Conservation (phyloP, 352 stramenopile genomes). For the Phytophthora pluvialis region DNA sequence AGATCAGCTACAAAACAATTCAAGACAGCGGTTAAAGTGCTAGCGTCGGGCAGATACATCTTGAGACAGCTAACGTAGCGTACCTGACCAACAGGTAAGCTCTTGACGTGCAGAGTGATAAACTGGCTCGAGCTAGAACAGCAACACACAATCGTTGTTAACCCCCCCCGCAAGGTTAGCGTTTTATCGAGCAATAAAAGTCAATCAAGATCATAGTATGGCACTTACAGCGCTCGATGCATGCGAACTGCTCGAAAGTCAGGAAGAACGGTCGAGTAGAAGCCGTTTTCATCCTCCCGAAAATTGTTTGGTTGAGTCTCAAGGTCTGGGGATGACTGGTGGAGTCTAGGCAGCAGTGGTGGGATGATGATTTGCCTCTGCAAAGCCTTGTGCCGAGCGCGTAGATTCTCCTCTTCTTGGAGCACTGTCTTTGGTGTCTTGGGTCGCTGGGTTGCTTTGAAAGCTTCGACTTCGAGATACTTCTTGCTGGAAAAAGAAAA, state of each 20-base stretch:
- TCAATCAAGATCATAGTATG: neutral
- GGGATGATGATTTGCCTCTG: constrained; percentile 60
- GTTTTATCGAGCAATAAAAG: neutral
- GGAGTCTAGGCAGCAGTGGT: constrained; percentile 24
- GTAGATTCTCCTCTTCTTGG: constrained; percentile 51
- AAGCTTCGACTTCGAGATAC: constrained; percentile 41
- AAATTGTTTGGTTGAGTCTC: neutral
- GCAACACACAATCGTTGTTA: neutral
- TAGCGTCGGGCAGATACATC: neutral
- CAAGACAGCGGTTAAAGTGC: constrained; percentile 7
- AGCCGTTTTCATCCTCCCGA: constrained; percentile 34
- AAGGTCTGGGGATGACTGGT: neutral
- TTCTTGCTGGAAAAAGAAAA: constrained; percentile 60
- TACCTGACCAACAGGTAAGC: constrained; percentile 79
- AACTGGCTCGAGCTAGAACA: constrained; percentile 55
- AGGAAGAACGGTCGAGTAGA: constrained; percentile 60
- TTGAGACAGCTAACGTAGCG: neutral
- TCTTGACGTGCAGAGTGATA: constrained; percentile 76
- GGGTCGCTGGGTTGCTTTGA: constrained; percentile 49
- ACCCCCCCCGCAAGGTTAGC: too few species aligned
- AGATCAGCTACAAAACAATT: constrained; percentile 47
- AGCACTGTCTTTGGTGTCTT: constrained; percentile 61
- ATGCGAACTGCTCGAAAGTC: constrained; percentile 62
- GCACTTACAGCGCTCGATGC: constrained; percentile 63
- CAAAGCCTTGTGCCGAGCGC: constrained; percentile 51